Evolutionary conservation across 2,329 filamentous ascomycete species (phyloP), one percentile per base, ranked within the genome.

Genomic region (Penicillium carneum): DNA sequence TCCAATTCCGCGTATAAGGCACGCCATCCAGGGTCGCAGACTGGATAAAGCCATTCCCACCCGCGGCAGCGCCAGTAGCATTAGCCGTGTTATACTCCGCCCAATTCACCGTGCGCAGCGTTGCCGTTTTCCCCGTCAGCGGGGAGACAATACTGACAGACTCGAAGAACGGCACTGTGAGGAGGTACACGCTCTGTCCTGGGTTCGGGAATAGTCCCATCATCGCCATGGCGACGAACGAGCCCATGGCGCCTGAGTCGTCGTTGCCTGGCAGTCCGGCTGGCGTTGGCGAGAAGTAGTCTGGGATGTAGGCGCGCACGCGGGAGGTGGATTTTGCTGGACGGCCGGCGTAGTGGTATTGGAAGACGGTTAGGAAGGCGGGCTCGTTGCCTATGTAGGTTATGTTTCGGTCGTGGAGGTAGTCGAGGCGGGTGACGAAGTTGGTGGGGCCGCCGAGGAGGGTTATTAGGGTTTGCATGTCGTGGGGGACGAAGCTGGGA

Each of bases 181-280:
- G 88, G 8, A 90, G 82, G 67, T 90, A 90, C 1, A 90, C 87
- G 63, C 89, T 79, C 69, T 90, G 88, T 0, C 88, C 88, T 0
- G 87, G 82, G 56, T 89, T 87, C 0, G 88, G 88, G 72, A 89
- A 91, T 8, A 90, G 76, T 0, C 88, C 88, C 80, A 90, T 85
- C 88, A 90, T 90, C 11, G 83, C 78, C 20, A 90, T 85, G 0
- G 86, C 86, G 1, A 87, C 79, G 63, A 90, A 90, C 0, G 84
- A 84, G 46, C 87, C 88, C 88, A 90, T 90, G 1, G 88, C 87
- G 2, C 88, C 88, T 36, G 82, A 84, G 72, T 91, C 88, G 68
- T 90, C 88, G 72, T 90, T 90, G 0, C 88, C 88, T 0, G 88
- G 87, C 1, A 90, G 82, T 0, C 88, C 88, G 2, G 74, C 77